Evolutionary conservation across 768 basidiomycete species (phyloP).

Genomic region (Lactarius sanguifluus): DNA sequence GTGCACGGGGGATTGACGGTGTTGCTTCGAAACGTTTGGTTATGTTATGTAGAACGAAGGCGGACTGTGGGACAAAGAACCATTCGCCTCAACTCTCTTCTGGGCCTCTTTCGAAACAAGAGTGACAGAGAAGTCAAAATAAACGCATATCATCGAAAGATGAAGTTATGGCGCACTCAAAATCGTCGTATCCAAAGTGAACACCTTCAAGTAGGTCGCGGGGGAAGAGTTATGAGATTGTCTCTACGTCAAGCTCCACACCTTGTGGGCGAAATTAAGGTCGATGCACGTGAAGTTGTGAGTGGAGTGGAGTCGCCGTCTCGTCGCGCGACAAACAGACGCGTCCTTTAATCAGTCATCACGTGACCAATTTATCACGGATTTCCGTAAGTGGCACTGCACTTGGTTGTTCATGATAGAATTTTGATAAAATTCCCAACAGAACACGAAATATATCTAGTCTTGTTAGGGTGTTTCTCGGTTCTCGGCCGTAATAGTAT

Average conservation of each 20-base stretch:
- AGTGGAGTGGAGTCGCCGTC: background rate
- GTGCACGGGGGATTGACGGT: background rate
- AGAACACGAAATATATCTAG: too few species aligned
- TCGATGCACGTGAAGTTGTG: background rate
- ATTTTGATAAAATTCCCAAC: too few species aligned
- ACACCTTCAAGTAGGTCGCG: conserved; percentile 3
- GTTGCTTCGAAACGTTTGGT: background rate
- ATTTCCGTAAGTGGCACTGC: too few species aligned
- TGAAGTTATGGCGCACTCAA: conserved; percentile 12
- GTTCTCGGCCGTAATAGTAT: too few species aligned
- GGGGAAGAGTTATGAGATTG: background rate
- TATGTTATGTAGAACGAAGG: background rate
- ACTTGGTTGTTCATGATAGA: too few species aligned
- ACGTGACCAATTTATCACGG: background rate
- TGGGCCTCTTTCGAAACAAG: background rate
- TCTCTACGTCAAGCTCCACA: background rate
- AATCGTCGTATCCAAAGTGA: background rate
- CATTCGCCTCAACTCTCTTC: background rate
- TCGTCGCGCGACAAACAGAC: background rate
- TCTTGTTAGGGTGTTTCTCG: too few species aligned
- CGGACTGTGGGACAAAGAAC: background rate
- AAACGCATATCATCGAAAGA: background rate
- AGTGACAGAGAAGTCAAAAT: background rate
- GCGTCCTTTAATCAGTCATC: background rate
- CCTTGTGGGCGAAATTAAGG: background rate